Evolutionary conservation across 192 early-diverging fungal species (phyloP), one percentile per base, ranked within the genome.

Genomic region (Chytriomyces sp.): DNA sequence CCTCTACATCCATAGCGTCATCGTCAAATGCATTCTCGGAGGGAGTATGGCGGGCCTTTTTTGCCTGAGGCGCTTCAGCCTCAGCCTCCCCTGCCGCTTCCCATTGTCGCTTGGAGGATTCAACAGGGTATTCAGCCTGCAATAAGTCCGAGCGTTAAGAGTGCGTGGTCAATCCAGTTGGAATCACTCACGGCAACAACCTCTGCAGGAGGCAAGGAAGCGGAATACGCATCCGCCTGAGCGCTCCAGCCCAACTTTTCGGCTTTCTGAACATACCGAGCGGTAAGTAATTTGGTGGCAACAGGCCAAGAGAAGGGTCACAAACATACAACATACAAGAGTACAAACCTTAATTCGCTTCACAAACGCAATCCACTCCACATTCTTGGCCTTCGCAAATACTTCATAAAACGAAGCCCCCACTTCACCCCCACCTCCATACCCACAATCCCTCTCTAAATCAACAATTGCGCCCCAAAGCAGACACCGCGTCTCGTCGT

Each of bases 371-470:
- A 6, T 28, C 62, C 62, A 64, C n/a, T 52, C 68, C 1, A 19
- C 14, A 4, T 17, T 19, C 37, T 39, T 30, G 3, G 34, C 56
- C 31, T 68, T 68, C 54, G 10, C 65, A 36, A 70, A 31, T 37
- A 59, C 54, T 26, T 57, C 68, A 44, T 70, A 70, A 55, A 40
- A 70, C 39, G 30, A 62, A n/a, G 26, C 60, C 19, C 38, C 38
- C 36, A 12, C 37, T 28, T 32, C 31, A 28, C 14, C 14, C 14
- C 39, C 62, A 61, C 33, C 22, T 6, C 54, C 25, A 25, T 33
- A 31, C 14, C 59, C 34, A 30, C 62, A 64, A 19, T 41, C 62
- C 22, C 40, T 19, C 39, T 72, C 54, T 19, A 53, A 72, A 6
- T 38, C 32, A 5, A 40, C 55, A 33, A 55, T 14, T 12, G 53